These are phyloP conservation scores for Gentiana macrophylla DNA, from an alignment of 257 asterid species.

Conservation along the genomic window DNA sequence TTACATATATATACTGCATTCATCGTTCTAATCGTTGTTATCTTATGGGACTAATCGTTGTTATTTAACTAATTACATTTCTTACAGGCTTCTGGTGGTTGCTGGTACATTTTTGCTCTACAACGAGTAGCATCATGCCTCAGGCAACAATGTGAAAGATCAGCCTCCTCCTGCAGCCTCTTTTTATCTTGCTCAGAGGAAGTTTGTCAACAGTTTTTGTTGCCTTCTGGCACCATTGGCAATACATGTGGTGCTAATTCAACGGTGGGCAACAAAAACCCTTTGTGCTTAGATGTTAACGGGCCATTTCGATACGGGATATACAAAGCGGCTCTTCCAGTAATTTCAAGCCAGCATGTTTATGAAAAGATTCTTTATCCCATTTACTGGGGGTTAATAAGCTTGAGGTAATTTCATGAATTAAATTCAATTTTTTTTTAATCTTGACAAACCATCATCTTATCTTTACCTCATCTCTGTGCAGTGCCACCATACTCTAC, in stretches of 20 bases:
- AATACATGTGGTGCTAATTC: slow-evolving; percentile 59
- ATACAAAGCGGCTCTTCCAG: slow-evolving; percentile 85
- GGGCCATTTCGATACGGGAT: slow-evolving; percentile 84
- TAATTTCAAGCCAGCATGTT: slow-evolving; percentile 61
- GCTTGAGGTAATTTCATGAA: slow-evolving; percentile 48
- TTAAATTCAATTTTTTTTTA: too few species aligned
- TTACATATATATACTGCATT: too few species aligned
- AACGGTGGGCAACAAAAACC: slow-evolving; percentile 16
- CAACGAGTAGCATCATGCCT: slow-evolving; percentile 86
- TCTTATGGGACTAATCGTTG: slow-evolving; percentile 66
- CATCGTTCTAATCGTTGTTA: neutral
- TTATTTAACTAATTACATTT: slow-evolving; percentile 40
- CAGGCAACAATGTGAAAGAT: slow-evolving; percentile 42
- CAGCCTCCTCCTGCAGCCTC: slow-evolving; percentile 27
- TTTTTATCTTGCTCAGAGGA: slow-evolving; percentile 65
- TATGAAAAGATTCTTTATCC: slow-evolving; percentile 88
- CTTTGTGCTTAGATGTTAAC: slow-evolving; percentile 58
- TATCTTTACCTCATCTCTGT: too few species aligned
- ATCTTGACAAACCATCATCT: too few species aligned
- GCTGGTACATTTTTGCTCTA: slow-evolving; percentile 90
- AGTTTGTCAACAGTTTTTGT: slow-evolving; percentile 58
- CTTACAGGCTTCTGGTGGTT: slow-evolving; percentile 81
- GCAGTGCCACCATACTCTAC: too few species aligned
- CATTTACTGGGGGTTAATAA: slow-evolving; percentile 91
- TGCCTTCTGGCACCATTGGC: slow-evolving; percentile 34